These are phyloP conservation scores for Termitomyces eurrhizus DNA, from an alignment of 768 basidiomycete species.

Conservation along the genomic window DNA sequence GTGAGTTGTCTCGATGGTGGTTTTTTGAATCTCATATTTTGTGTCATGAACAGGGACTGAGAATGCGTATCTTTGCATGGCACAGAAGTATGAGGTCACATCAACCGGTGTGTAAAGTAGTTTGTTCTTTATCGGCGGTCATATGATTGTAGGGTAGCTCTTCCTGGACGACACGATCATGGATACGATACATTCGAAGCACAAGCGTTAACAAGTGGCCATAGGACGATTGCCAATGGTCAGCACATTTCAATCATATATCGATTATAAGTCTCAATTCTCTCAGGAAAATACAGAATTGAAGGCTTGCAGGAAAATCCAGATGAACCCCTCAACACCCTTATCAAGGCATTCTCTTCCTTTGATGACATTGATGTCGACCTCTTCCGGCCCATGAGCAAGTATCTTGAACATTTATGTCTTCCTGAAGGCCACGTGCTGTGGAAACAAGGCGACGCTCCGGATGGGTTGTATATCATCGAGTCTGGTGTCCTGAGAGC, in stretches of 20 bases:
- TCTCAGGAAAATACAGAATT: conserved; percentile 25
- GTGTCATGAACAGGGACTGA: conserved; percentile 67
- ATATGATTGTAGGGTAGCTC: conserved; percentile 28
- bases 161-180: conserved; percentile 55
- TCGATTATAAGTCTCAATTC: background rate
- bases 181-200: conserved; percentile 42
- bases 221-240: conserved; percentile 67
- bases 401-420: conserved; percentile 67
- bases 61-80: conserved; percentile 76
- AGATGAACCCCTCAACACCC: conserved; percentile 69
- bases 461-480: conserved; percentile 87
- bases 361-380: conserved; percentile 55
- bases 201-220: conserved; percentile 48
- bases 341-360: conserved; percentile 77
- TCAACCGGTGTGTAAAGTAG: conserved; percentile 30
- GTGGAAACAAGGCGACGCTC: conserved; percentile 69
- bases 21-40: background rate
- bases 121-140: background rate
- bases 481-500: conserved; percentile 86
- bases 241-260: conserved; percentile 3
- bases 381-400: conserved; percentile 58
- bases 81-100: conserved; percentile 55
- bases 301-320: conserved; percentile 26
- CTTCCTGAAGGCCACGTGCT: conserved; percentile 58
- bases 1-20: conserved; percentile 38